These are phyloP conservation scores for Leptomonas seymouri DNA, from an alignment of 208 protist genomes.

Conservation along the genomic window DNA sequence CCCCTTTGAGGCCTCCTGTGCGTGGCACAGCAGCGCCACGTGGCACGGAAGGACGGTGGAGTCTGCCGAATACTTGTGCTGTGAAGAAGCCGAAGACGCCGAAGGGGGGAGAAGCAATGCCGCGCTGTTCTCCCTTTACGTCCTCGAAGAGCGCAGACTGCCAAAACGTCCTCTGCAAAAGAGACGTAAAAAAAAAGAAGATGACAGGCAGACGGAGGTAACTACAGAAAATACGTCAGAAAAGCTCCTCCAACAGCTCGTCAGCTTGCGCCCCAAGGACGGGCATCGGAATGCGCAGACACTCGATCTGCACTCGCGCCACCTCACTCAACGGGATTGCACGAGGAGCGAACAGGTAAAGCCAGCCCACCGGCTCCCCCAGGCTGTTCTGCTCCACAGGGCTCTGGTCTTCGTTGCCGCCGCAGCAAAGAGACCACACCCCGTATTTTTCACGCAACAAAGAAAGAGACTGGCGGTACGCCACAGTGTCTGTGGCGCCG, in stretches of 20 bases:
- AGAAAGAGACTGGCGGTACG: constrained; percentile 3
- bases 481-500: background rate
- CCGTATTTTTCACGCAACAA: constrained; percentile 11
- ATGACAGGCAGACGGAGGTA: background rate
- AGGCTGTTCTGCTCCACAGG: constrained; percentile 47
- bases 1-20: no score
- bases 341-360: constrained; percentile 41
- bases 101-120: no score
- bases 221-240: constrained; percentile 29
- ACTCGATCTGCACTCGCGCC: constrained; percentile 35
- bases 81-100: no score
- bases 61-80: no score
- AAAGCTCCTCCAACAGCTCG: constrained; percentile 56
- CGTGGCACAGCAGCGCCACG: no score
- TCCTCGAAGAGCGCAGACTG: no score
- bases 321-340: constrained; percentile 38
- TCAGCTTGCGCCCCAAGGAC: constrained; percentile 30
- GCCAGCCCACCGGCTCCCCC: constrained; percentile 39
- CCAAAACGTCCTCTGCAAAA: no score
- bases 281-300: constrained; percentile 30
- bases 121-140: no score
- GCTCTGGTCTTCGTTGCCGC: constrained; percentile 49
- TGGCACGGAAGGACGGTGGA: no score
- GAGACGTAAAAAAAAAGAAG: background rate
- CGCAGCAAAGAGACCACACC: constrained; percentile 35